Evolutionary conservation across 352 stramenopile species (phyloP).

Genomic region (Achlya hypogyna): DNA sequence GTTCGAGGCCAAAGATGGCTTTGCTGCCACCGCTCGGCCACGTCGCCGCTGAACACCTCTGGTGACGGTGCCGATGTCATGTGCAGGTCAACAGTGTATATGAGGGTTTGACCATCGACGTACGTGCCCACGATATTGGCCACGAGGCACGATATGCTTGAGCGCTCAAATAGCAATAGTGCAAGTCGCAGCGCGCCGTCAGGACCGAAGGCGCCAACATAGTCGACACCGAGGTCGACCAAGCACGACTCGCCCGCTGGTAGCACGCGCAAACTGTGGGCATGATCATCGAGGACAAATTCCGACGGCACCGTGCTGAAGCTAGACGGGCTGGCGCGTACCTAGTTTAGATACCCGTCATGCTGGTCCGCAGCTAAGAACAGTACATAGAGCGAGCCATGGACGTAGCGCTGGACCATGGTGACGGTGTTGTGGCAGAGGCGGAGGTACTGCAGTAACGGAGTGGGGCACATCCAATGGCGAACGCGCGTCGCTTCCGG

Average conservation of each 20-base stretch:
- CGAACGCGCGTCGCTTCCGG: background rate
- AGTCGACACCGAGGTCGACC: constrained; percentile 9
- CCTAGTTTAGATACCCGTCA: background rate
- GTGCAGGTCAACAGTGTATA: too few species aligned
- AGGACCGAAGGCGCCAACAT: background rate
- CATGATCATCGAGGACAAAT: background rate
- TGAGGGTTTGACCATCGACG: background rate
- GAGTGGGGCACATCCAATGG: constrained; percentile 1
- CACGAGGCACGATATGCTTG: background rate
- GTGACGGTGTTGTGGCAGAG: background rate
- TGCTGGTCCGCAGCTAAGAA: background rate
- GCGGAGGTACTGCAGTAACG: background rate
- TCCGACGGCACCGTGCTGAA: constrained; percentile 6
- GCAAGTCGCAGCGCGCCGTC: background rate
- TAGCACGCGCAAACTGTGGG: constrained; percentile 8
- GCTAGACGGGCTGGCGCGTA: background rate
- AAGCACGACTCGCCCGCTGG: constrained; percentile 12
- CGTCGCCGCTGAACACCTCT: too few species aligned
- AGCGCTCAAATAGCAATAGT: background rate
- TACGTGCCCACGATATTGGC: background rate
- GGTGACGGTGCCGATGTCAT: too few species aligned
- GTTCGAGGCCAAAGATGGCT: background rate
- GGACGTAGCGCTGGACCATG: background rate
- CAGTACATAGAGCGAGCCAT: background rate
- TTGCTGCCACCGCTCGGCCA: background rate